These are phyloP conservation scores for Claviceps cyperi DNA, from an alignment of 2,329 filamentous ascomycete species.

Conservation along the genomic window DNA sequence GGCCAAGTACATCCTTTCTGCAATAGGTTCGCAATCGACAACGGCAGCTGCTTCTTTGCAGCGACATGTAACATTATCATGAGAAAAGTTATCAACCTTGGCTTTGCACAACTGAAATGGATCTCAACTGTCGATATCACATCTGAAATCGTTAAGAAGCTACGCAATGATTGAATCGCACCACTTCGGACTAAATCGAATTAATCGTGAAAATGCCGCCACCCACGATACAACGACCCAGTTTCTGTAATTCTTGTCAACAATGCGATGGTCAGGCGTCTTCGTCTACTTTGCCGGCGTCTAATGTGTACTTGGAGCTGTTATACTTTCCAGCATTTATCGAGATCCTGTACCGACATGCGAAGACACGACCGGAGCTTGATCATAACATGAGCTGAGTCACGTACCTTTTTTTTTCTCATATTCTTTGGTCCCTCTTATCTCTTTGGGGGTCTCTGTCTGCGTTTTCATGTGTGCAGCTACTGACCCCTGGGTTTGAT, in stretches of 20 bases:
- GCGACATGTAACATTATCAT: slow-evolving; percentile 16
- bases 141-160: slow-evolving; percentile 6
- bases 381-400: slow-evolving; percentile 1
- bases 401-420: slow-evolving; percentile 1
- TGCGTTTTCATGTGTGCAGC: neutral
- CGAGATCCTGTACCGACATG: neutral
- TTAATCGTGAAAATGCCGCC: slow-evolving; percentile 19
- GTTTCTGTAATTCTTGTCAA: slow-evolving; percentile 18
- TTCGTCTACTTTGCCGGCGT: neutral
- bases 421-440: neutral
- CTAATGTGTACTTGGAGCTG: neutral
- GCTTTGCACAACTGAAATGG: slow-evolving; percentile 14
- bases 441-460: neutral
- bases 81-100: slow-evolving; percentile 11
- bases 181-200: slow-evolving; percentile 13
- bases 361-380: neutral
- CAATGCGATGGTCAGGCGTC: slow-evolving; percentile 5
- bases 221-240: slow-evolving; percentile 13
- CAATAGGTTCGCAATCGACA: slow-evolving; percentile 19
- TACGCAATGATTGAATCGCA: slow-evolving; percentile 5
- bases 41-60: slow-evolving; percentile 16
- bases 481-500: neutral
- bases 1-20: slow-evolving; percentile 19
- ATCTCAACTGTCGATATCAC: slow-evolving; percentile 14
- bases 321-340: neutral